A percentile compares a stretch with the other conserved stretches of the same genome.
Conservation (phyloP, 2,329 filamentous ascomycete species). For the Fusarium anthophilum region DNA sequence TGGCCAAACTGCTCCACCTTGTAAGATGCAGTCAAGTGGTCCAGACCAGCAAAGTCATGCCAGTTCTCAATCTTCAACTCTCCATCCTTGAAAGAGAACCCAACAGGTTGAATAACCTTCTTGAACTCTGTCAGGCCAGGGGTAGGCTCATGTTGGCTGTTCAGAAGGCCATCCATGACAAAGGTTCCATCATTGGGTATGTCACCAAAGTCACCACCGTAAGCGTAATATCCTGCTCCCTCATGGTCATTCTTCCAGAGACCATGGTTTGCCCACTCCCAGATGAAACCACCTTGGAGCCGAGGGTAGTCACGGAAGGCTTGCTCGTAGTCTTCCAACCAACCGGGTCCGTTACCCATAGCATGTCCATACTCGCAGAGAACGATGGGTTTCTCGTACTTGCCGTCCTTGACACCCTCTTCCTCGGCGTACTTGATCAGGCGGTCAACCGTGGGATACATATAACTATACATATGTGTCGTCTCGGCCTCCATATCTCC, state of each 20-base stretch:
- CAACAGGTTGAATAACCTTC: slow-evolving; percentile 66
- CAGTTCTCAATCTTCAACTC: slow-evolving; percentile 56
- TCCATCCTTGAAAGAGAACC: slow-evolving; percentile 49
- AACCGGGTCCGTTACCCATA: slow-evolving; percentile 80
- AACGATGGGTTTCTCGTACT: slow-evolving; percentile 66
- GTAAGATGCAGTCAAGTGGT: slow-evolving; percentile 55
- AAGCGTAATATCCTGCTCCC: slow-evolving; percentile 64
- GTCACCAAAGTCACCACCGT: slow-evolving; percentile 71
- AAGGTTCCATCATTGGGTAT: slow-evolving; percentile 68
- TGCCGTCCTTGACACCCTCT: slow-evolving; percentile 55
- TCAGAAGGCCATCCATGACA: slow-evolving; percentile 68
- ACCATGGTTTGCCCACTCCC: slow-evolving; percentile 73
- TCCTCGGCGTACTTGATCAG: slow-evolving; percentile 58
- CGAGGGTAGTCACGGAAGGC: slow-evolving; percentile 68
- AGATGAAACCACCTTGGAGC: slow-evolving; percentile 74
- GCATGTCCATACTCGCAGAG: slow-evolving; percentile 69
- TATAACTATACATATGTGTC: slow-evolving; percentile 73
- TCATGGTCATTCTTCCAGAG: slow-evolving; percentile 57
- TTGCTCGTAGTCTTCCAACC: slow-evolving; percentile 73
- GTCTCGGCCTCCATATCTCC: slow-evolving; percentile 67
- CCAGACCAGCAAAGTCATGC: slow-evolving; percentile 59
- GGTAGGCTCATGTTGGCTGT: slow-evolving; percentile 63
- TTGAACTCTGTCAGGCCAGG: slow-evolving; percentile 66
- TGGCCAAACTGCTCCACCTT: slow-evolving; percentile 55
- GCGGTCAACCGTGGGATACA: slow-evolving; percentile 68